Evolutionary conservation across 257 asterid species (phyloP), one percentile per base, ranked within the genome.

Genomic region (Galeopsis tetrahit): DNA sequence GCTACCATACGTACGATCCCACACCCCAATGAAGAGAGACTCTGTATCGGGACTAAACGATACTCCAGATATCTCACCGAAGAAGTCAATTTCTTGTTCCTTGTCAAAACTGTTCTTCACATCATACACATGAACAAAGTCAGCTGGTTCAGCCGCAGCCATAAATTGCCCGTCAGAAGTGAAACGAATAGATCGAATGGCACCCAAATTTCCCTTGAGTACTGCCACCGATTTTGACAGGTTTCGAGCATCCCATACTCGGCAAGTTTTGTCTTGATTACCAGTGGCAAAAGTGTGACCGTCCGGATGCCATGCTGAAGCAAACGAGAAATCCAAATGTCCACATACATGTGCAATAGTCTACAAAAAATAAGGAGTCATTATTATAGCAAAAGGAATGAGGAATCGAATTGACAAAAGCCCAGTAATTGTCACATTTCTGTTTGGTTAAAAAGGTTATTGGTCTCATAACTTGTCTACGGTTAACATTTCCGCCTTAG

Each of bases 221-320:
- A 84, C 87, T 35, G 88, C 86, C 4, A 88, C 72, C 0, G 91
- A 88, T 28, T 77, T 79, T 3, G 91, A 85, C 17, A 88, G 84
- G 74, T 85, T 82, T 0, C 91, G 86, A 7, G 83, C 75, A 73
- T 88, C 94, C 91, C 94, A 88, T 34, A 88, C 86, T 40, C 94
- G 79, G 72, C 91, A 88, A 38, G 94, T 88, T 70, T 88, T 85
- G 81, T 88, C 94, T 72, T 88, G 94, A 78, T 88, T 88, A 44
- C 94, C 94, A 0, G 94, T 88, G 69, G 94, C 91, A 70, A 88
- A 84, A 14, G 55, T 71, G 68, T 75, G 21, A 21, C 94, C 94
- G 17, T 83, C 78, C n/a, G 89, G 90, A 74, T 87, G 93, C 93
- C 93, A 87, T 35, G 93, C 93, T 28, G 93, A 85, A 13, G 94